Evolutionary conservation across 116 monocot species (phyloP), one percentile per base, ranked within the genome.

Genomic region (Papilionanthe hybrid): DNA sequence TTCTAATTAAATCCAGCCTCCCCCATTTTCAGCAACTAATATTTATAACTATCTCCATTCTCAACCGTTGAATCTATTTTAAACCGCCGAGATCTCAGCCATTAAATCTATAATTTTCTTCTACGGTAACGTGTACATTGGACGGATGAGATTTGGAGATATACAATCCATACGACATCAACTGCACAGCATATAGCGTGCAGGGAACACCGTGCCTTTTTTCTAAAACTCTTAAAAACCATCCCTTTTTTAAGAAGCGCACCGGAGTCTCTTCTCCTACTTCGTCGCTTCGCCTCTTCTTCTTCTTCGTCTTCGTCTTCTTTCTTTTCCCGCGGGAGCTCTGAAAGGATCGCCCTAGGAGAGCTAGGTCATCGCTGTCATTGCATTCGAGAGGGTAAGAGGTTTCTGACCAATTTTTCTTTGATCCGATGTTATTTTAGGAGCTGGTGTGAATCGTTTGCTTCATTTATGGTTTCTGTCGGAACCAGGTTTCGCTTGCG

Each of bases 191-290:
- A 69, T 69, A 10, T 15, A 15, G 18, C 11, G 3, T 15, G 7
- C 37, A 13, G 5, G 69, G 1, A 13, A 25, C 69, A 69, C 37
- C 69, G 69, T 37, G 10, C 20, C 73, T 44, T 73, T 49, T 49
- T 73, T 73, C 44, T 20, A 5, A n/a, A 71, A 43, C 44, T 73
- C 43, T 43, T 73, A 73, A 73, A 73, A 73, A 73, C 73, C 73
- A 22, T 73, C 73, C 37, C 20, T 43, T 73, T 7, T 73, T 43
- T 73, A 73, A 73, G 73, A 0, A 0, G 73, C 73, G 43, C 37
- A 37, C 73, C 73, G 73, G 43, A 44, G 73, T 3, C 43, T 27
- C 44, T 22, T 73, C 73, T 44, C 44, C 42, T 6, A 22, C 44
- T 32, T 69, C 17, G 17, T 32, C 30, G 18, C 58, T 15, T 19